Base-by-base conservation (phyloP, 441 rosid species). In the Mallotus japonicus region DNA sequence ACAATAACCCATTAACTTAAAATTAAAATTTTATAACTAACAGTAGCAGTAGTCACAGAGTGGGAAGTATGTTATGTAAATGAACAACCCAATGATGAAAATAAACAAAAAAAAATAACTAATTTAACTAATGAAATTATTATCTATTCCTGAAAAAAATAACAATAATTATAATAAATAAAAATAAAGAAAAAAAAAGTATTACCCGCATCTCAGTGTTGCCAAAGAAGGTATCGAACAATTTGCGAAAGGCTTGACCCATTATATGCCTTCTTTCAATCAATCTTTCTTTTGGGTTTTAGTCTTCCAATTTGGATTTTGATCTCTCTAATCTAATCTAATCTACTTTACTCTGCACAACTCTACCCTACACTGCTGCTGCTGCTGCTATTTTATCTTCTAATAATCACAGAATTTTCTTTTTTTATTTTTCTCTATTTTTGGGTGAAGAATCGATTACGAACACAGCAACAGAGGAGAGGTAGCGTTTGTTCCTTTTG, bases 201-300 rank as follows among this genome's bases (percentile, higher is more conserved):
- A 53, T 67, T 88, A 92, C 99, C 86, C 98, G 87, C 99, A 95
- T 95, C 87, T 95, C 99, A 50, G 90, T 81, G 86, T 91, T 95
- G 81, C 99, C 98, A 82, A 95, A 95, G 86, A 95, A 92, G 75
- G 88, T 34, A 80, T 92, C 99, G 85, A 95, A 91, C 66, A 95
- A 96, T 85, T 90, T 95, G 75, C 97, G 95, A 78, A 95, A 92
- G 77, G 95, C 90, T 85, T 95, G 98, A 77, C 98, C 98, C 98
- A 95, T 81, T 54, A 47, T 44, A 11, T 37, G 40, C 58, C 28
- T 44, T 8, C 12, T 44, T 44, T 10, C 49, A 1, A 44, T 44
- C 12, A 37, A 37, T 44, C 71, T 40, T 17, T 54, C n/a, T 12
- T 55, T 58, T 40, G 28, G 12, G 56, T 60, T 70, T 58, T 28